These are phyloP conservation scores for Anacardium occidentale DNA, from an alignment of 345 rosid genomes.

Conservation along the genomic window DNA sequence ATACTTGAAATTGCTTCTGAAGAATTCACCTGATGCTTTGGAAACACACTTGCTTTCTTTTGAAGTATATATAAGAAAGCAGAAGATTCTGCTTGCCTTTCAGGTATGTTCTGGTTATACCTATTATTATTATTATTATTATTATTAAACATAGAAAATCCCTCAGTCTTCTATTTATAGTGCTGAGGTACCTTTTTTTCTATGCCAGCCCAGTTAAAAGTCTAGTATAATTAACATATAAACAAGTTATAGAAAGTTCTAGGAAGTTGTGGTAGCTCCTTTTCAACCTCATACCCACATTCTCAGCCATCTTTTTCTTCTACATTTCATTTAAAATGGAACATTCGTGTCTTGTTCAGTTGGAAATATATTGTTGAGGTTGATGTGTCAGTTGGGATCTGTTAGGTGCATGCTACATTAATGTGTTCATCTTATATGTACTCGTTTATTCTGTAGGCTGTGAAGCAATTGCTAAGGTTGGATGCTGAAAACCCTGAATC, in stretches of 20 bases:
- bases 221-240: not conserved
- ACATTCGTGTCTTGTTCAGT: not conserved
- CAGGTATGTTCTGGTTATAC: conserved; percentile 52
- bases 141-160: too few relatives aligned
- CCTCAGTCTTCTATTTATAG: not conserved
- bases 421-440: not conserved
- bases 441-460: conserved; percentile 49
- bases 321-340: not conserved
- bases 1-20: conserved; percentile 91
- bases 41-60: conserved; percentile 96
- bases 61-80: conserved; percentile 94
- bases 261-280: not conserved
- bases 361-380: not conserved
- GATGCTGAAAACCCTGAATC: conserved; percentile 88
- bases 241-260: not conserved
- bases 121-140: not conserved
- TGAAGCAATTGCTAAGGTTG: conserved; percentile 79
- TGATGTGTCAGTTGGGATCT: conserved; percentile 2
- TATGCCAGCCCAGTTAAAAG: not conserved
- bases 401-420: not conserved
- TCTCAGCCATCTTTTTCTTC: not conserved
- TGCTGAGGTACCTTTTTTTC: not conserved
- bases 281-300: not conserved
- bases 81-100: conserved; percentile 81
- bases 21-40: conserved; percentile 70